These are phyloP conservation scores for Geosmithia putterillii DNA, from an alignment of 2,329 filamentous ascomycete genomes.

Conservation along the genomic window DNA sequence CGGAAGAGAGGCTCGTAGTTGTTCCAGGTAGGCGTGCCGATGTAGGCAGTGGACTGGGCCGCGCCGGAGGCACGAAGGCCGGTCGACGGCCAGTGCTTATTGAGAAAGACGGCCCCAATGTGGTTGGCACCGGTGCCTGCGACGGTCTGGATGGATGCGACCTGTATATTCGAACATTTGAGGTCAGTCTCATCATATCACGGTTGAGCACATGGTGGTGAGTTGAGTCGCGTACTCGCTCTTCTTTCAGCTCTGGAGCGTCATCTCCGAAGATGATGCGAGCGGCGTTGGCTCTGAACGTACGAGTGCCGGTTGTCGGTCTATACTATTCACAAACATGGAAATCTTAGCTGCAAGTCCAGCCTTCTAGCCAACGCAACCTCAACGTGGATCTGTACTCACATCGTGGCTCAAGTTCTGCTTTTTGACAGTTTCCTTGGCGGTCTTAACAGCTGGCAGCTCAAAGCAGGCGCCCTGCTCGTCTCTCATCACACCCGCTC, in stretches of 20 bases:
- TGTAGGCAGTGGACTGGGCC: conserved; percentile 11
- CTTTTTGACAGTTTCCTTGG: conserved; percentile 9
- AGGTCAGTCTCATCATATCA: too few relatives aligned
- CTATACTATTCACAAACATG: conserved; percentile 13
- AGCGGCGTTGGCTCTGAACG: conserved; percentile 15
- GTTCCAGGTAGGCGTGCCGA: conserved; percentile 27
- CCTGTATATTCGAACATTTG: conserved; percentile 5
- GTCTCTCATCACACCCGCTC: conserved; percentile 22
- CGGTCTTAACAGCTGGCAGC: conserved; percentile 13
- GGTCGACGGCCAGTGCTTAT: too few relatives aligned
- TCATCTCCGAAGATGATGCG: conserved; percentile 16
- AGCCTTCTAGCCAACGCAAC: too few relatives aligned
- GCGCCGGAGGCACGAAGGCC: too few relatives aligned
- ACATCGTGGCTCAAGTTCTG: conserved; percentile 14
- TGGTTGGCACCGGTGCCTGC: conserved; percentile 23
- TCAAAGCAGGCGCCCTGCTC: conserved; percentile 18
- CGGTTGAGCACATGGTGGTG: background rate
- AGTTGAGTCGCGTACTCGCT: conserved; percentile 3
- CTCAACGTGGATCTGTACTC: conserved; percentile 1
- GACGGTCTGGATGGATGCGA: conserved; percentile 22
- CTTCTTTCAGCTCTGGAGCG: conserved; percentile 1
- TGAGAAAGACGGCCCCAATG: conserved; percentile 18
- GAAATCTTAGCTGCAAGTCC: background rate
- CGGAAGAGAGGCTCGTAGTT: conserved; percentile 24
- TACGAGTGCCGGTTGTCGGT: conserved; percentile 16